Percentiles rank a stretch among this genome's conserved stretches.
phyloP scores from a whole-genome alignment of 495 filamentous ascomycete species.

The Parathielavia appendiculata region DNA sequence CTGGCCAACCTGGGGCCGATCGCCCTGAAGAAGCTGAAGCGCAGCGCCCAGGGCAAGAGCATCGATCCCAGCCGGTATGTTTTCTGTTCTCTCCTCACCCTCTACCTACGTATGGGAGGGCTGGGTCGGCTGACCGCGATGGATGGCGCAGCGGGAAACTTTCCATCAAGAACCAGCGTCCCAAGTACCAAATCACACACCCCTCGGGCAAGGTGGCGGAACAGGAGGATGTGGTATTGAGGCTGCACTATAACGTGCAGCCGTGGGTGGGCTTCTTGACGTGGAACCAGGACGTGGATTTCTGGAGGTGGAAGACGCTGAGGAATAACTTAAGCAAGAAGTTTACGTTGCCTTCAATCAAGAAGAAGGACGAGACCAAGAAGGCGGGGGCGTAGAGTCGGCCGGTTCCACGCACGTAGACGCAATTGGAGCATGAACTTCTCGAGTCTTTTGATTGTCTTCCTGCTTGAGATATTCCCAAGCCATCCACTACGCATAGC shows the following conservation, averaged over 20 bases:
- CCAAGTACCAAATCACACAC: slow-evolving; percentile 93
- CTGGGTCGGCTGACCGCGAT: neutral
- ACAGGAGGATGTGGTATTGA: slow-evolving; percentile 65
- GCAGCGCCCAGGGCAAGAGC: slow-evolving; percentile 46
- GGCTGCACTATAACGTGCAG: slow-evolving; percentile 91
- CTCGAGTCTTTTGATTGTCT: neutral
- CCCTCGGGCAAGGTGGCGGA: slow-evolving; percentile 68
- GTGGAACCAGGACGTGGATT: slow-evolving; percentile 61
- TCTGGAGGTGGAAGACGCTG: slow-evolving; percentile 59
- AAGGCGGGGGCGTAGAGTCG: slow-evolving; percentile 10
- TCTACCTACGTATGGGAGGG: neutral
- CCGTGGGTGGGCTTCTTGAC: slow-evolving; percentile 88
- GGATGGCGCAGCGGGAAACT: slow-evolving; percentile 53
- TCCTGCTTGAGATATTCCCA: neutral
- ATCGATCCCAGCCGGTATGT: slow-evolving; percentile 48
- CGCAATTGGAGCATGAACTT: neutral
- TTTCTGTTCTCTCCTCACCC: neutral
- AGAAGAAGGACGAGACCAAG: slow-evolving; percentile 46
- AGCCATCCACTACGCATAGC: neutral
- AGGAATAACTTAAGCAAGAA: slow-evolving; percentile 56
- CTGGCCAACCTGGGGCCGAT: slow-evolving; percentile 48
- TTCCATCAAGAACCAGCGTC: slow-evolving; percentile 68
- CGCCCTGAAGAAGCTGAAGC: slow-evolving; percentile 48
- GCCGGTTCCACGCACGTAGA: neutral
- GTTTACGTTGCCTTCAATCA: slow-evolving; percentile 73